A percentile compares a stretch with the other conserved stretches of the same genome.
Conservation (phyloP, 768 basidiomycete species). For the Epithele typhae region DNA sequence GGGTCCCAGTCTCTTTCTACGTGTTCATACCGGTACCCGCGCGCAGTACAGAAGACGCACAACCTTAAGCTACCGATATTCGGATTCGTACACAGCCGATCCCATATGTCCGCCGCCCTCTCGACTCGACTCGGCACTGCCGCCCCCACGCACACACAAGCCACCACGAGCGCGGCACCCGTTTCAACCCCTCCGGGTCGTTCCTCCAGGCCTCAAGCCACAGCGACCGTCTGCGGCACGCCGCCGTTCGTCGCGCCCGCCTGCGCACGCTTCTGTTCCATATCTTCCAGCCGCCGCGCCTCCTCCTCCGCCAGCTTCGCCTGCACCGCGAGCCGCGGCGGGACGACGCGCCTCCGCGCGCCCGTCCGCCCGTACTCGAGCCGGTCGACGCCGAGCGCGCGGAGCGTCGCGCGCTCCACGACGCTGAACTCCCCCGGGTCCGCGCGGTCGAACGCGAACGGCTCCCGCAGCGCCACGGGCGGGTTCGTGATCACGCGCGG, state of each 20-base stretch:
- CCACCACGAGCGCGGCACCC: too few species aligned
- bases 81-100: too few species aligned
- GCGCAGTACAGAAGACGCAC: too few species aligned
- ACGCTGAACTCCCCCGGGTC: conserved; percentile 46
- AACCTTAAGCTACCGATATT: too few species aligned
- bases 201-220: conserved; percentile 9
- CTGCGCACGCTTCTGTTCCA: not conserved
- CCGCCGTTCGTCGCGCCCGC: too few species aligned
- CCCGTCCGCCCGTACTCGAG: conserved; percentile 44
- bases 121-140: too few species aligned
- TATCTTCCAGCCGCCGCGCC: conserved; percentile 33
- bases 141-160: too few species aligned
- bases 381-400: conserved; percentile 44
- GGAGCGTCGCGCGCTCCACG: conserved; percentile 57
- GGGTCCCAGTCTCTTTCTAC: too few species aligned
- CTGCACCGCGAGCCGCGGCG: conserved; percentile 40
- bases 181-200: too few species aligned
- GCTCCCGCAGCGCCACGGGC: conserved; percentile 49
- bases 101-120: too few species aligned
- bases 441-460: conserved; percentile 47
- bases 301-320: conserved; percentile 48
- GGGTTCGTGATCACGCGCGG: conserved; percentile 65
- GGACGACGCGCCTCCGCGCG: conserved; percentile 43
- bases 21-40: too few species aligned
- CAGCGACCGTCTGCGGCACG: conserved; percentile 4